These are phyloP conservation scores for Xylariomycetidae sp. DNA, from an alignment of 2,329 filamentous ascomycete genomes.

Conservation along the genomic window DNA sequence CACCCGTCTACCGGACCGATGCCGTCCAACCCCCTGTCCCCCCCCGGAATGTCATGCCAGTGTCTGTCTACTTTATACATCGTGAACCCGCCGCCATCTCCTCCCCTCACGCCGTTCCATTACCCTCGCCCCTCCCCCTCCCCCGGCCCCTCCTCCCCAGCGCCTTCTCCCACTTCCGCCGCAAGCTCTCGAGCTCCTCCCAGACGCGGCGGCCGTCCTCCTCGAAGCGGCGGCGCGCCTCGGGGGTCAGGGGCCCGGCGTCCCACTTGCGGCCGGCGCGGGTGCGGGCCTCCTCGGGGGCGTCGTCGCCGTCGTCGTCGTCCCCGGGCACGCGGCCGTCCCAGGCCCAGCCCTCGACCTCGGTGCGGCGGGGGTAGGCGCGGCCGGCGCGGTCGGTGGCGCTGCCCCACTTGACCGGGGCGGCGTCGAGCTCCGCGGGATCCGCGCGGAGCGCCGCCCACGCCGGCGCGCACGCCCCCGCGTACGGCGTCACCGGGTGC, in stretches of 20 bases:
- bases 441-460: conserved; percentile 71
- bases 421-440: conserved; percentile 42
- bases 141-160: conserved; percentile 17
- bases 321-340: conserved; percentile 51
- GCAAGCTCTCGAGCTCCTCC: conserved; percentile 66
- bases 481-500: conserved; percentile 74
- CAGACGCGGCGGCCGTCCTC: conserved; percentile 55
- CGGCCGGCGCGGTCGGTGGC: conserved; percentile 53
- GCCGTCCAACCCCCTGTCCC: no score
- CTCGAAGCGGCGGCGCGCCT: conserved; percentile 57
- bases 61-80: no score
- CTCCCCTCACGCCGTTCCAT: no score
- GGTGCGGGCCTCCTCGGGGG: conserved; percentile 44
- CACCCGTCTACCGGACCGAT: no score
- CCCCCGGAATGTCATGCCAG: no score
- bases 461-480: conserved; percentile 67
- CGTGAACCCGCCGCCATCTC: no score
- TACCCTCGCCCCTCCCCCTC: no score
- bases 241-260: conserved; percentile 52
- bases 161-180: conserved; percentile 57
- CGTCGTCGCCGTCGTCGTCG: conserved; percentile 39
- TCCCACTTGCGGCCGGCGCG: conserved; percentile 54
- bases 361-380: conserved; percentile 64
- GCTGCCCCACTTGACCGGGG: conserved; percentile 78
- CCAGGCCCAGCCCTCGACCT: conserved; percentile 83